phyloP scores from a whole-genome alignment of 2,329 filamentous ascomycete species.

The Thermothelomyces thermophilus region DNA sequence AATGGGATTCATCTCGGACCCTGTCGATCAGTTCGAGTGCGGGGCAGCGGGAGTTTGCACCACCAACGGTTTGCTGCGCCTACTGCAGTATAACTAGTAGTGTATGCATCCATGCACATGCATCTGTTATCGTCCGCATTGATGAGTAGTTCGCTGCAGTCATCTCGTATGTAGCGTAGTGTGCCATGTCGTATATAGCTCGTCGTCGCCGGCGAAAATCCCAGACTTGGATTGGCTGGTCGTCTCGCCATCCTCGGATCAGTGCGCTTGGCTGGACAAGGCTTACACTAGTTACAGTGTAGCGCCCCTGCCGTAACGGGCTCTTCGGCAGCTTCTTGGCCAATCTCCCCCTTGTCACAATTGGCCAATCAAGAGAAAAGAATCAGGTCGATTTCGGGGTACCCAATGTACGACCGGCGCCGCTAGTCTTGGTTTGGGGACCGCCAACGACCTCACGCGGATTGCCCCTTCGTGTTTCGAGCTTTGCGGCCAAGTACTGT shows the following conservation, averaged over 20 bases:
- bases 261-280: not conserved
- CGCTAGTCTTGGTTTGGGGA: not conserved
- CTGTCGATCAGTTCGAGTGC: conserved; percentile 1
- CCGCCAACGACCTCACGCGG: not conserved
- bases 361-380: not conserved
- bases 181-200: no score
- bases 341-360: not conserved
- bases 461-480: conserved; percentile 5
- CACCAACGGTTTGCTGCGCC: not conserved
- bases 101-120: not conserved
- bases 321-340: not conserved
- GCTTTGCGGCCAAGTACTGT: not conserved
- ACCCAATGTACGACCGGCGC: not conserved
- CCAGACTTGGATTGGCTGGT: not conserved
- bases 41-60: not conserved
- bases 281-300: no score
- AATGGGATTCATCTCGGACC: not conserved
- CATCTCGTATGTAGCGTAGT: conserved; percentile 4
- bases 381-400: conserved; percentile 1
- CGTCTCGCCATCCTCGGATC: not conserved
- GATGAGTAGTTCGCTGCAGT: no score
- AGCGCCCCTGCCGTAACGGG: not conserved
- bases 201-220: not conserved
- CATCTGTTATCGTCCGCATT: no score
- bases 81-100: no score